These are phyloP conservation scores for Rubia occidens DNA, from an alignment of 305 asterid species.

Conservation along the genomic window DNA sequence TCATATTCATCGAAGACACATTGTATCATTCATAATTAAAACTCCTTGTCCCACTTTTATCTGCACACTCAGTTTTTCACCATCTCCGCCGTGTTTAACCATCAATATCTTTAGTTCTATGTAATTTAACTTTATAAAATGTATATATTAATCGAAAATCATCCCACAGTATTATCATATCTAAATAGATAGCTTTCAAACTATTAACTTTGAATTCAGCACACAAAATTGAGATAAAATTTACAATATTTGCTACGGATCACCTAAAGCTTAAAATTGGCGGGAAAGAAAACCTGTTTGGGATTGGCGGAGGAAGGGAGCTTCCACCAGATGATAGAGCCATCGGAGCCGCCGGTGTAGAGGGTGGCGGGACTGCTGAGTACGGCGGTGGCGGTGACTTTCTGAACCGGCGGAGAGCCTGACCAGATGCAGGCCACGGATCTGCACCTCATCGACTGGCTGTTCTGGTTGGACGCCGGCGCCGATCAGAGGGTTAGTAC, in stretches of 20 bases:
- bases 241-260: not conserved
- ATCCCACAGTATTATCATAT: not conserved
- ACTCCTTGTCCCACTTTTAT: not conserved
- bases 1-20: not conserved
- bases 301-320: constrained; percentile 31
- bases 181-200: not conserved
- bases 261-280: not conserved
- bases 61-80: too few species aligned
- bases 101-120: not conserved
- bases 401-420: constrained; percentile 72
- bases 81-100: not conserved
- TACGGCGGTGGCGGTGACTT: constrained; percentile 74
- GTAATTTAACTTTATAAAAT: not conserved
- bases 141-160: not conserved
- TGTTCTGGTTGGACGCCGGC: constrained; percentile 11
- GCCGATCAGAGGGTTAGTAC: not conserved
- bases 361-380: constrained; percentile 67
- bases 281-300: constrained; percentile 17
- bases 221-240: not conserved
- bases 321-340: constrained; percentile 98
- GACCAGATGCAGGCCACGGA: constrained; percentile 98
- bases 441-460: constrained; percentile 65
- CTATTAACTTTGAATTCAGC: not conserved
- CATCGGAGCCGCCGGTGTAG: constrained; percentile 97
- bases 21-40: not conserved